Evolutionary conservation across 345 rosid species (phyloP).

Genomic region (Gossypium ekmanianum): DNA sequence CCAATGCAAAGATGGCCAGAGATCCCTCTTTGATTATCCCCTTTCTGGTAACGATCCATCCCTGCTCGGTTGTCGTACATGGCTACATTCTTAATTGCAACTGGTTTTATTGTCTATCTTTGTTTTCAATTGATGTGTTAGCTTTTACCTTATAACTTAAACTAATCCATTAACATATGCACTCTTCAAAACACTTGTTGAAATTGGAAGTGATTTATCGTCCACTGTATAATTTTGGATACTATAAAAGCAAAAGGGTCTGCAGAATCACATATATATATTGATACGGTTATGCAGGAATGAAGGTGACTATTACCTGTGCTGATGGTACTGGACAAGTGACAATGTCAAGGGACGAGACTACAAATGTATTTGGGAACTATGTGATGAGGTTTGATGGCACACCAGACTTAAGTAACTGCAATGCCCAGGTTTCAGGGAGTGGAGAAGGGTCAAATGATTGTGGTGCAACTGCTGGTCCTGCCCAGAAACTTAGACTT

Average conservation of each 20-base stretch:
- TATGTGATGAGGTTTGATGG: conserved; percentile 73
- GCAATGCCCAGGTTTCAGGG: conserved; percentile 60
- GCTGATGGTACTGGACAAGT: conserved; percentile 50
- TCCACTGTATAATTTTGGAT: neutral
- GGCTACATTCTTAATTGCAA: neutral
- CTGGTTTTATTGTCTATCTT: neutral
- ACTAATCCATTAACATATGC: neutral
- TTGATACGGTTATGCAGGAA: conserved; percentile 40
- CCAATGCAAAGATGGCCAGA: conserved; percentile 84
- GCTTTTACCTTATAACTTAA: neutral
- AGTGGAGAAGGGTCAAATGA: conserved; percentile 36
- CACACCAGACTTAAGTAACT: conserved; percentile 64
- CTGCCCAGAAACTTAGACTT: conserved; percentile 52
- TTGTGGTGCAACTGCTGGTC: conserved; percentile 58
- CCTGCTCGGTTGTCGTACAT: neutral
- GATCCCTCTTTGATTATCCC: conserved; percentile 74
- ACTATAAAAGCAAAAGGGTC: neutral
- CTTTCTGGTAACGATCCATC: conserved; percentile 40
- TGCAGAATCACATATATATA: neutral
- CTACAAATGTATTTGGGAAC: conserved; percentile 63
- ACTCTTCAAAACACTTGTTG: too few species aligned
- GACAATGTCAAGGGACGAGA: conserved; percentile 66
- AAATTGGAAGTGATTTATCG: neutral
- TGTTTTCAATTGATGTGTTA: neutral
- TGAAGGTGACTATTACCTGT: conserved; percentile 57